Conservation (phyloP, 176 grass and related monocot species). For the Triticum timopheevii region DNA sequence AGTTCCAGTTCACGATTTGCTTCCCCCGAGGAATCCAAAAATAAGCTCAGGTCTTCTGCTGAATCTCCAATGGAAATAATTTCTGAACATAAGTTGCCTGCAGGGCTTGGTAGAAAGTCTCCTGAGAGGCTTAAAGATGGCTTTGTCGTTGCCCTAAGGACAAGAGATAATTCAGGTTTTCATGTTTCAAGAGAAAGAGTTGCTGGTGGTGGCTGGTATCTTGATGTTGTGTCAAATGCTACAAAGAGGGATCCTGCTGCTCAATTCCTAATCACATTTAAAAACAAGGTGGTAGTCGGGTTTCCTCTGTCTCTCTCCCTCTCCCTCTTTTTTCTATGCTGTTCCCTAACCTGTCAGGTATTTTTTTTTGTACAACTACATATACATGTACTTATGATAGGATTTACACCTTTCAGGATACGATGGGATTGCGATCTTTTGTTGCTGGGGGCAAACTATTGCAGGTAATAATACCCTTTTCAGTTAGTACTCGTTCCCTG, state of each 20-base stretch:
- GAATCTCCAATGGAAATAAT: constrained; percentile 81
- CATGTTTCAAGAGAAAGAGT: constrained; percentile 79
- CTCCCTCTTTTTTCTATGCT: not conserved
- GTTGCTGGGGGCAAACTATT: constrained; percentile 81
- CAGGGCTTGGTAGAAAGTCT: constrained; percentile 38
- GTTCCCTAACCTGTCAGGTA: constrained; percentile 6
- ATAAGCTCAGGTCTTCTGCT: constrained; percentile 60
- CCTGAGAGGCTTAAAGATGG: constrained; percentile 71
- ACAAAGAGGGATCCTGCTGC: constrained; percentile 90
- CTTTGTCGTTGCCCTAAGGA: constrained; percentile 67
- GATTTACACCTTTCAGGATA: constrained; percentile 56
- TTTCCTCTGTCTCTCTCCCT: not conserved
- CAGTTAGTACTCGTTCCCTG: not conserved
- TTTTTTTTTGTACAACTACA: not conserved
- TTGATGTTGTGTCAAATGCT: constrained; percentile 80
- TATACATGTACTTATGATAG: constrained; percentile 23
- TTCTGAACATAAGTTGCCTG: constrained; percentile 51
- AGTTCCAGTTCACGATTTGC: constrained; percentile 95
- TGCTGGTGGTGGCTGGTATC: constrained; percentile 68
- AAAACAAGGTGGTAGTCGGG: constrained; percentile 58
- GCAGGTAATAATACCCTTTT: constrained; percentile 54
- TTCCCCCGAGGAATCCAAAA: constrained; percentile 84
- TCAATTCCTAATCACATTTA: constrained; percentile 82
- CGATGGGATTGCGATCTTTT: constrained; percentile 82
- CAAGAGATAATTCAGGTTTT: constrained; percentile 60